Evolutionary conservation across 176 grass and related monocot genomes (phyloP), one percentile per base, ranked within the genome.

Genomic region (Carex cristatella): DNA sequence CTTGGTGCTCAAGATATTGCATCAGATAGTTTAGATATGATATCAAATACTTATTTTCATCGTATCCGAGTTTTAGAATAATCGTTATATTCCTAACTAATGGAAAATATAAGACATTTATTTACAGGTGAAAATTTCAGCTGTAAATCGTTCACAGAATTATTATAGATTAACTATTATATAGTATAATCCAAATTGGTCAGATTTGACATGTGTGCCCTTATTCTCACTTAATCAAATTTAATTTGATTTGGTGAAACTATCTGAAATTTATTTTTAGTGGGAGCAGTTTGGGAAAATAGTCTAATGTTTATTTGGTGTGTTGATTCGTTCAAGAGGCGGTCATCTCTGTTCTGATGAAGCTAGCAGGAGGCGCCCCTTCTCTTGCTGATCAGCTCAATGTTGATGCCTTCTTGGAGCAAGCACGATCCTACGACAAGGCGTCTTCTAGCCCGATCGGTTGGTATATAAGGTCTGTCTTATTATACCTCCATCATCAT

Each of bases 271-370:
- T 49, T 49, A 33, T 56, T 10, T 77, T 77, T 56, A 53, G 10
- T 49, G 27, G 12, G 27, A 77, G 7, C 3, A 56, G 49, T 4
- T 77, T 77, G 5, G 54, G 7, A 82, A 31, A 31, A 65, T 68
- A 30, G 31, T 61, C 32, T 78, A 85, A 78, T 60, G 55, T 60
- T 46, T 63, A 48, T 40, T 85, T 74, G 61, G 16, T 61, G 15
- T 81, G 83, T 85, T 83, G 65, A 82, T 88, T 61, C 75, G 79
- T 59, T 91, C 95, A 93, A 94, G 89, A 98, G 95, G 95, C 93
- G 59, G 95, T 98, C 89, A 90, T 98, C 55, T 98, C 92, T 56
- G 95, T 98, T 79, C 85, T 98, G 89, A 98, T 98, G 95, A 98
- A 98, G 86, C 80, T 98, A 42, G 95, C 91, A 3, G 95, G 95